Base-by-base conservation (phyloP, 2,329 filamentous ascomycete species). In the Fusarium praegraminearum region DNA sequence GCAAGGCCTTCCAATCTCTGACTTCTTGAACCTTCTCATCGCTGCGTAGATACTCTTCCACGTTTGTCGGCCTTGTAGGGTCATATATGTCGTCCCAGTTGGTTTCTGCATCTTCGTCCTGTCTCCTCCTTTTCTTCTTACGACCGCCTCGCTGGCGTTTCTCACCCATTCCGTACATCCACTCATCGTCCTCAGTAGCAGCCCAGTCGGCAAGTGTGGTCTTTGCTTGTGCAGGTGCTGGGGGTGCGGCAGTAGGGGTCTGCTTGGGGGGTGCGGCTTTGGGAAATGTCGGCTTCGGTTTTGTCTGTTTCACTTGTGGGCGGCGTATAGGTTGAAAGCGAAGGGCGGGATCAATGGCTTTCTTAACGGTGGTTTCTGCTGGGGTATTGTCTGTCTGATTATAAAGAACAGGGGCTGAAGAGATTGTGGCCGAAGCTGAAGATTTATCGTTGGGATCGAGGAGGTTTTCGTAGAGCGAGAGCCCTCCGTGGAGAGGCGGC, bases 1-100 rank as follows among this genome's bases (percentile, higher is more conserved):
- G 83, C 38, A 92, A 82, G 41, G 90, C 88, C 77, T 94, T 97
- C 94, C 94, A 98, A 73, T 97, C 93, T 60, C 88, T 86, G 5
- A 94, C 87, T 77, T 97, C 93, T 20, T 87, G 83, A 62, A 94
- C 88, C 76, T 93, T 91, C 80, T 97, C 94, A 62, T 97, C 93
- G 75, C 93, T 96, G 64, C 90, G 85, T 63, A 92, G 87, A 77
- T 96, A 98, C 75, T 95, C 92, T 57, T 94, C 91, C 51, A 95
- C 92, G 71, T 90, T 94, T 41, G 93, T 97, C 11, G 94, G 94
- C 40, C 92, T 84, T 13, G 91, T 84, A 1, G 93, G 93, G 75
- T 97, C 94, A 78, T 97, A 98, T 26, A 96, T 87, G 77, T 97
- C 93, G 77, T 97, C 92, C 94, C 94, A 98, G 76, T 97, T 90